A percentile compares a stretch with the other conserved stretches of the same genome.
Evolutionary conservation across 192 early-diverging fungal genomes (phyloP).

Genomic region (Spizellomyces sp.): DNA sequence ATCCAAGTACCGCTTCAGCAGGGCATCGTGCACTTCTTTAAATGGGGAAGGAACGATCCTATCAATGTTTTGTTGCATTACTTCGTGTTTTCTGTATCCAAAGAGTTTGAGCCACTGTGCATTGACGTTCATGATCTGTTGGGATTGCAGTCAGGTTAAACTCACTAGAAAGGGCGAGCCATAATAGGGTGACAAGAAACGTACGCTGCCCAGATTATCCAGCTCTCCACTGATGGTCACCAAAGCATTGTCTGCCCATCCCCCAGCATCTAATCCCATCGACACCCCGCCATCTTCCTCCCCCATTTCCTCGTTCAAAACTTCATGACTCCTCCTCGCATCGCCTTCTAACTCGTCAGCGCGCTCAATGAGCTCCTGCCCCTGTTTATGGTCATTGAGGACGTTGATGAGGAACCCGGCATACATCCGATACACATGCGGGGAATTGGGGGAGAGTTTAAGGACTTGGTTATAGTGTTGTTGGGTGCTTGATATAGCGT

Average conservation of each 20-base stretch:
- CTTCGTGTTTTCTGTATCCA: slow-evolving; percentile 35
- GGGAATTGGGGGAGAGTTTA: slow-evolving; percentile 43
- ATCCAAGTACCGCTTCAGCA: slow-evolving; percentile 44
- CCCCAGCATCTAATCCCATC: not conserved
- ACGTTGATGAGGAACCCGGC: slow-evolving; percentile 45
- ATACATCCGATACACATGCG: slow-evolving; percentile 42
- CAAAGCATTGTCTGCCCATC: slow-evolving; percentile 27
- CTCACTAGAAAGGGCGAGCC: too few relatives aligned
- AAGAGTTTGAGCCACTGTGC: slow-evolving; percentile 31
- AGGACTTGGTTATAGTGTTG: slow-evolving; percentile 33
- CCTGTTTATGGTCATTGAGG: slow-evolving; percentile 44
- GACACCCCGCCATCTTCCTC: not conserved
- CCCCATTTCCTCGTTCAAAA: not conserved
- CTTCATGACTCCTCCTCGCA: slow-evolving; percentile 13
- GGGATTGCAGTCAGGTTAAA: too few relatives aligned
- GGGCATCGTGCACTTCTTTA: slow-evolving; percentile 45
- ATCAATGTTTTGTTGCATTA: slow-evolving; percentile 40
- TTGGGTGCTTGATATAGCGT: slow-evolving; percentile 44
- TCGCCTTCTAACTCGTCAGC: slow-evolving; percentile 49
- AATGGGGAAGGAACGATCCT: slow-evolving; percentile 50
- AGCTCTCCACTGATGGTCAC: slow-evolving; percentile 45
- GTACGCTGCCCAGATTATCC: slow-evolving; percentile 32
- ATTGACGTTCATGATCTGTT: slow-evolving; percentile 40
- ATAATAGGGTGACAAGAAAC: not conserved
- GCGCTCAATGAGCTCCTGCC: slow-evolving; percentile 40